These are phyloP conservation scores for Coemansia sp. DNA, from an alignment of 192 early-diverging fungal species.

Conservation along the genomic window DNA sequence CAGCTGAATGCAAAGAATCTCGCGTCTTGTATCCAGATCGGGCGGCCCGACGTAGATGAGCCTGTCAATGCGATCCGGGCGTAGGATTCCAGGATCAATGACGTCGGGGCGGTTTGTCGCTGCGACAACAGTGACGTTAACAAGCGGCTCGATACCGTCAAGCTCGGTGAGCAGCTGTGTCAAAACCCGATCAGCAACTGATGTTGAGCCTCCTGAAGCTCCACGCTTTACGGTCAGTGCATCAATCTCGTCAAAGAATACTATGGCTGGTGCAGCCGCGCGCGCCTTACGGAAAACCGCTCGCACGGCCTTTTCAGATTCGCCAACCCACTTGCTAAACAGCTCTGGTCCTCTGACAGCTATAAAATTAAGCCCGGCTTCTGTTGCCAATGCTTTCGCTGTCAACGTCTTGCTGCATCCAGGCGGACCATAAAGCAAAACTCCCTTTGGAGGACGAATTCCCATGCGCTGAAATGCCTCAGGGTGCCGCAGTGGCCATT, in stretches of 20 bases:
- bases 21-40: slow-evolving; percentile 68
- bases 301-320: slow-evolving; percentile 94
- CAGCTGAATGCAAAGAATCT: slow-evolving; percentile 81
- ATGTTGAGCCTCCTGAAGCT: slow-evolving; percentile 64
- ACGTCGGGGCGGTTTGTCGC: slow-evolving; percentile 98
- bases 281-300: slow-evolving; percentile 95
- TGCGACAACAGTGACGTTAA: slow-evolving; percentile 95
- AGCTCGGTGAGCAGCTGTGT: slow-evolving; percentile 93
- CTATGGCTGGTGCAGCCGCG: slow-evolving; percentile 90
- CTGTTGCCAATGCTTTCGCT: slow-evolving; percentile 96
- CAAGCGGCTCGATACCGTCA: slow-evolving; percentile 94
- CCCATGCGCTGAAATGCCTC: slow-evolving; percentile 86
- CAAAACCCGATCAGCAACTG: slow-evolving; percentile 91
- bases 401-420: slow-evolving; percentile 98
- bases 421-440: slow-evolving; percentile 97
- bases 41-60: slow-evolving; percentile 94
- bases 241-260: slow-evolving; percentile 99
- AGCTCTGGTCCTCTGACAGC: slow-evolving; percentile 98
- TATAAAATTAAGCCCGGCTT: slow-evolving; percentile 95
- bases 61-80: slow-evolving; percentile 94
- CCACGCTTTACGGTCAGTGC: slow-evolving; percentile 87
- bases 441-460: slow-evolving; percentile 95
- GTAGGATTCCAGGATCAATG: slow-evolving; percentile 86
- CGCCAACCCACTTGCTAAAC: slow-evolving; percentile 99
- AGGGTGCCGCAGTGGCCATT: slow-evolving; percentile 97